Percentiles rank a stretch among this genome's conserved stretches.
Evolutionary conservation across 768 basidiomycete genomes (phyloP).

Genomic region (Macrolepiota dolichaula): DNA sequence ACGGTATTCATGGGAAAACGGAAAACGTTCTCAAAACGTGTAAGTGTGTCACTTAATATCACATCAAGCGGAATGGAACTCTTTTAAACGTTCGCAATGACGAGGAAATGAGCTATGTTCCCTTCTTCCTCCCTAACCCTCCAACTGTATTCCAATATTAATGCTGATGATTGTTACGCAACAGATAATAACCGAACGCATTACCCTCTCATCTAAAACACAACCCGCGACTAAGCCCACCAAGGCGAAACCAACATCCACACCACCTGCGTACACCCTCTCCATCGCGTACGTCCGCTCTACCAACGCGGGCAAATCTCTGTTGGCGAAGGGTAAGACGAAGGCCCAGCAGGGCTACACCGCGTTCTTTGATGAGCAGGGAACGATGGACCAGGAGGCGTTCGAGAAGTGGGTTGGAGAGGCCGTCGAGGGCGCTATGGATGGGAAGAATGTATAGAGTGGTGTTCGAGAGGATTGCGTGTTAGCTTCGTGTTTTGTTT

Average conservation of each 20-base stretch:
- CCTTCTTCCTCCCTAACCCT: neutral
- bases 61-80: neutral
- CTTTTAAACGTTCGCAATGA: neutral
- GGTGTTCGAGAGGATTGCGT: neutral
- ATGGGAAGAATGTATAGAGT: conserved; percentile 45
- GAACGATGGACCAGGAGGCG: conserved; percentile 69
- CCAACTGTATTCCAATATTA: neutral
- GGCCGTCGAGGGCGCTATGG: conserved; percentile 70
- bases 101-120: neutral
- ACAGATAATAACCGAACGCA: conserved; percentile 88
- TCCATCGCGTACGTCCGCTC: conserved; percentile 72
- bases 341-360: conserved; percentile 57
- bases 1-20: conserved; percentile 87
- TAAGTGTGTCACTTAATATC: conserved; percentile 49
- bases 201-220: conserved; percentile 74
- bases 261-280: conserved; percentile 66
- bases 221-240: conserved; percentile 44
- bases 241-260: conserved; percentile 18
- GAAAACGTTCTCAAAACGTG: conserved; percentile 85
- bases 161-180: neutral
- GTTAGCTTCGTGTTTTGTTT: neutral
- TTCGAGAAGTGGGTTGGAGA: conserved; percentile 81
- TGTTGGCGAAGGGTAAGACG: conserved; percentile 69
- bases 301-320: conserved; percentile 80
- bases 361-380: conserved; percentile 78